A percentile compares a stretch with the other conserved stretches of the same genome.
These are phyloP conservation scores for Lotmaria passim DNA, from an alignment of 208 protist species.

Conservation along the genomic window DNA sequence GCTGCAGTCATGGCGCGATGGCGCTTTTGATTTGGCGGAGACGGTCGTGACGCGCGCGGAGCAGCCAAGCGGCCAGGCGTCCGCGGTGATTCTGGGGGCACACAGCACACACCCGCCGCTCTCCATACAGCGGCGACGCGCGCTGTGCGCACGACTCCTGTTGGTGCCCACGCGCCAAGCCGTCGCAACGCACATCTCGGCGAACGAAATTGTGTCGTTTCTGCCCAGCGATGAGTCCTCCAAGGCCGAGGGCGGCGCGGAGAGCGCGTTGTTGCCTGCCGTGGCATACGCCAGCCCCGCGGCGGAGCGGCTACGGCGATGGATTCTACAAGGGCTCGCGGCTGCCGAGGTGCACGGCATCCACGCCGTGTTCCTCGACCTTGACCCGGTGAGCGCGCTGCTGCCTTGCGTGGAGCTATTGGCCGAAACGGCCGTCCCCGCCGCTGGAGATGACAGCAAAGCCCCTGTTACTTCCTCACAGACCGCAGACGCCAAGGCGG, in stretches of 20 bases:
- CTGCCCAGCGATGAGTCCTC: slow-evolving; percentile 9
- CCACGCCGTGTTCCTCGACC: slow-evolving; percentile 71
- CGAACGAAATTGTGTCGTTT: slow-evolving; percentile 29
- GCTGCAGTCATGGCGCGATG: slow-evolving; percentile 67
- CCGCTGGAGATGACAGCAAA: neutral
- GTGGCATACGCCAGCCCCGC: slow-evolving; percentile 74
- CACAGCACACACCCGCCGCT: slow-evolving; percentile 45
- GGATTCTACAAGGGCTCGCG: slow-evolving; percentile 79
- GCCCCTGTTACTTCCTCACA: too few relatives aligned
- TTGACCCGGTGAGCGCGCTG: slow-evolving; percentile 73
- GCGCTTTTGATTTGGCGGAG: slow-evolving; percentile 53
- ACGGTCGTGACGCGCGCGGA: slow-evolving; percentile 1
- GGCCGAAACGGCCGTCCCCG: slow-evolving; percentile 45
- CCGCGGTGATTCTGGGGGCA: slow-evolving; percentile 2
- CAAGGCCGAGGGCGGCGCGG: neutral
- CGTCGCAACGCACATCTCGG: slow-evolving; percentile 34
- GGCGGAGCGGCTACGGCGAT: slow-evolving; percentile 80
- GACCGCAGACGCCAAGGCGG: neutral
- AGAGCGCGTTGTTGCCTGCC: neutral
- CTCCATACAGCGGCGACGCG: slow-evolving; percentile 7
- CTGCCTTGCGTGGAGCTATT: slow-evolving; percentile 76
- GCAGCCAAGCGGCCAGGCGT: neutral
- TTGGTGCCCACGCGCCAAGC: slow-evolving; percentile 55
- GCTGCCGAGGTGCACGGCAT: slow-evolving; percentile 70
- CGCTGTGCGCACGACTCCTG: slow-evolving; percentile 68